phyloP scores from a whole-genome alignment of 345 rosid species.

The Pseudoturritis turrita region DNA sequence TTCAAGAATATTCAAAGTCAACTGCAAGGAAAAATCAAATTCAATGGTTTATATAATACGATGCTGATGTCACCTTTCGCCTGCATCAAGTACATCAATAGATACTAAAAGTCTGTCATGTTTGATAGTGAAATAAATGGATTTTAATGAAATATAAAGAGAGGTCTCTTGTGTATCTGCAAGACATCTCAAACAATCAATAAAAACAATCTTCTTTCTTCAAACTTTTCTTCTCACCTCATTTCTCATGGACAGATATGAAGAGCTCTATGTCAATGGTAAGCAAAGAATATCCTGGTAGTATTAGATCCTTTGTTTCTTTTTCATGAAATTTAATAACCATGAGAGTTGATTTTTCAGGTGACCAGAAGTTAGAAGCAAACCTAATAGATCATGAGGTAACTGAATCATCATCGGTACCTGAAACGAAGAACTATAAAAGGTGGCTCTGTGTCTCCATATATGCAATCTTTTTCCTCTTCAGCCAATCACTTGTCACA shows the following conservation, averaged over 20 bases:
- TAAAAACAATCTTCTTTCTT: background rate
- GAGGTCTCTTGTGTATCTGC: background rate
- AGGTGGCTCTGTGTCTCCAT: constrained; percentile 38
- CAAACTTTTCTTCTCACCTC: background rate
- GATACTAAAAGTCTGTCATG: too few relatives aligned
- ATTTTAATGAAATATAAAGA: too few relatives aligned
- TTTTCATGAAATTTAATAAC: constrained; percentile 6
- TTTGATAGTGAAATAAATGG: too few relatives aligned
- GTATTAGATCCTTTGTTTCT: background rate
- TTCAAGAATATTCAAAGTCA: too few relatives aligned
- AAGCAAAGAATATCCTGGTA: too few relatives aligned
- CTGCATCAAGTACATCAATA: too few relatives aligned
- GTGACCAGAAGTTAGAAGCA: constrained; percentile 20
- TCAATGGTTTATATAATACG: too few relatives aligned
- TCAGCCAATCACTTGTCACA: constrained; percentile 36
- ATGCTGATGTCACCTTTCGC: too few relatives aligned
- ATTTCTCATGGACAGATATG: constrained; percentile 19
- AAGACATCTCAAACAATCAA: background rate
- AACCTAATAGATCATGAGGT: constrained; percentile 9
- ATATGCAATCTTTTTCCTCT: constrained; percentile 34
- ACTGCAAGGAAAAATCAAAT: too few relatives aligned
- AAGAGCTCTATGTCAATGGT: constrained; percentile 21
- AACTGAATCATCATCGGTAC: background rate
- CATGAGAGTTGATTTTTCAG: constrained; percentile 15
- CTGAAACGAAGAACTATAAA: constrained; percentile 11